A percentile compares a stretch with the other conserved stretches of the same genome.
phyloP scores from a whole-genome alignment of 176 grass and related monocot genomes.

The Eragrostis nindensis region DNA sequence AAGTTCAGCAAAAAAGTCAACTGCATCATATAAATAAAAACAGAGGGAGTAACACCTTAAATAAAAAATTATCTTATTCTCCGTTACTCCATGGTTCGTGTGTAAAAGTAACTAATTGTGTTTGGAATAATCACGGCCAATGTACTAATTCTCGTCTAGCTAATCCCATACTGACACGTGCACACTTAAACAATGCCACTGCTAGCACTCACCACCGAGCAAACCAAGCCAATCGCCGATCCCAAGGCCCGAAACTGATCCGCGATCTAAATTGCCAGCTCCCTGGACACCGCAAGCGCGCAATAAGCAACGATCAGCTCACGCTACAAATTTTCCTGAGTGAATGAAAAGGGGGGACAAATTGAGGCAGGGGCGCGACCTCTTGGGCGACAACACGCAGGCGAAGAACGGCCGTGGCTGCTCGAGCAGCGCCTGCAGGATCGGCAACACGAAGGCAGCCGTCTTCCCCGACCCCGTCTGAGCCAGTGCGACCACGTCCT shows the following conservation, averaged over 20 bases:
- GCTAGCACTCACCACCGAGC: conserved; percentile 66
- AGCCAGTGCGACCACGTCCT: conserved; percentile 82
- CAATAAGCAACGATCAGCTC: too few relatives aligned
- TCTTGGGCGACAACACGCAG: conserved; percentile 71
- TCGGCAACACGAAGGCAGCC: conserved; percentile 80
- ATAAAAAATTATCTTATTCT: too few relatives aligned
- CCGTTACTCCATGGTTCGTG: too few relatives aligned
- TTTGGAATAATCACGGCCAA: too few relatives aligned
- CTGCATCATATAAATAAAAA: too few relatives aligned
- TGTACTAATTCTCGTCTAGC: too few relatives aligned
- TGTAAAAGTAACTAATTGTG: too few relatives aligned
- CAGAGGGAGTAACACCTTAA: too few relatives aligned
- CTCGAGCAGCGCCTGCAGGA: conserved; percentile 74
- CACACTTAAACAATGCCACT: not conserved
- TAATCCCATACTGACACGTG: too few relatives aligned
- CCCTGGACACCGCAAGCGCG: conserved; percentile 44
- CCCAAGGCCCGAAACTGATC: conserved; percentile 88
- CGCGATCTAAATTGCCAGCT: conserved; percentile 92
- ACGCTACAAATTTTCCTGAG: too few relatives aligned
- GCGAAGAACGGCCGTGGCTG: conserved; percentile 61
- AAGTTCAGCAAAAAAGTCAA: too few relatives aligned
- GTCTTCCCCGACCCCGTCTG: conserved; percentile 94
- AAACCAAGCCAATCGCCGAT: conserved; percentile 61
- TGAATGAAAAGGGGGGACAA: too few relatives aligned
- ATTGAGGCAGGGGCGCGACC: conserved; percentile 39